These are phyloP conservation scores for Candida tibetensis DNA, from an alignment of 805 yeast species.

Conservation along the genomic window DNA sequence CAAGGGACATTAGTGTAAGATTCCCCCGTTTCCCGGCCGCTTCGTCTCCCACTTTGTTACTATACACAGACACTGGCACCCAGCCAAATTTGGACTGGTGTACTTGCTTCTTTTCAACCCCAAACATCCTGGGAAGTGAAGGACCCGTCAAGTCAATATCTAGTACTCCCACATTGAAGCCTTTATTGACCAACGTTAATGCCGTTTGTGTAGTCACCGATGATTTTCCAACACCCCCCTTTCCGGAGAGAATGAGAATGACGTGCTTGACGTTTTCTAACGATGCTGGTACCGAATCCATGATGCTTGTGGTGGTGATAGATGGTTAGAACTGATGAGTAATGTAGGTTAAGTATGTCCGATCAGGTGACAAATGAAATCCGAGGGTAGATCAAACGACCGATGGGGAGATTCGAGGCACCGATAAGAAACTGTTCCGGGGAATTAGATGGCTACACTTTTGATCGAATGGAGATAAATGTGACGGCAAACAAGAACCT, in stretches of 20 bases:
- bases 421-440: too few relatives aligned
- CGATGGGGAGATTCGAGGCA: too few relatives aligned
- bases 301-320: background rate
- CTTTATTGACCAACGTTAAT: conserved; percentile 66
- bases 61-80: conserved; percentile 71
- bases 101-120: conserved; percentile 75
- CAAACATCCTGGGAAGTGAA: conserved; percentile 94
- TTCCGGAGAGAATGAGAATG: conserved; percentile 81
- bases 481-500: too few relatives aligned
- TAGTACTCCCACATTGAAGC: conserved; percentile 84
- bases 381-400: background rate
- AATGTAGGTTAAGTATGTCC: background rate
- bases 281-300: conserved; percentile 30
- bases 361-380: background rate
- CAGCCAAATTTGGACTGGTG: conserved; percentile 83
- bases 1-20: conserved; percentile 78
- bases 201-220: conserved; percentile 95
- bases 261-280: conserved; percentile 65
- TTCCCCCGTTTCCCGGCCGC: conserved; percentile 27
- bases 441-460: too few relatives aligned
- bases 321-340: background rate
- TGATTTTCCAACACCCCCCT: conserved; percentile 97
- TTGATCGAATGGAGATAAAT: too few relatives aligned
- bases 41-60: conserved; percentile 1
- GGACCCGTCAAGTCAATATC: conserved; percentile 98